phyloP scores from a whole-genome alignment of 208 protist genomes.

The Leishmania mexicana region DNA sequence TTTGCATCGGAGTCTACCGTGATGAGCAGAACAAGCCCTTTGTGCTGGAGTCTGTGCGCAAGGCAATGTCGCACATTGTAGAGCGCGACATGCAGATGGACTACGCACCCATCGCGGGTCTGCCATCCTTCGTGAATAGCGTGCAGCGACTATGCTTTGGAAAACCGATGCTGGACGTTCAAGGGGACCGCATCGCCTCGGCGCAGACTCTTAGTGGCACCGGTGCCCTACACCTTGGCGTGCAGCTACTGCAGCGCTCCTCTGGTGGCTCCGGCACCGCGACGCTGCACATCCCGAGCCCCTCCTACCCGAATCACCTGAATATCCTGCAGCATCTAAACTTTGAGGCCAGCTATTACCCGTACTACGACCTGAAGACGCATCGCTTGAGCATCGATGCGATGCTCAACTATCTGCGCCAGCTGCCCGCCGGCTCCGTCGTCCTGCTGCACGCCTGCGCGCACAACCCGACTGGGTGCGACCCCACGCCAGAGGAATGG shows the following conservation, averaged over 20 bases:
- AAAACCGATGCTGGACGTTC: conserved; percentile 33
- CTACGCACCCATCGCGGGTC: conserved; percentile 95
- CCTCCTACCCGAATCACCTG: conserved; percentile 82
- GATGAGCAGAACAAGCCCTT: conserved; percentile 91
- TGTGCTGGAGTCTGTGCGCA: conserved; percentile 90
- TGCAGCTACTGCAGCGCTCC: conserved; percentile 57
- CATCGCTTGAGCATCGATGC: conserved; percentile 69
- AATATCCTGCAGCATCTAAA: conserved; percentile 67
- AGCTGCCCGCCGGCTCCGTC: conserved; percentile 72
- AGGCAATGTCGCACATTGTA: conserved; percentile 52
- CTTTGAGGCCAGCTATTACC: conserved; percentile 51
- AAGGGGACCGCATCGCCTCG: conserved; percentile 63
- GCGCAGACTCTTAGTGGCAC: conserved; percentile 86
- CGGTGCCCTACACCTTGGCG: conserved; percentile 72
- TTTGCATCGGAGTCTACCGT: conserved; percentile 97
- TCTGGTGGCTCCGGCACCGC: conserved; percentile 2
- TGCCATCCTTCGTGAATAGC: conserved; percentile 73
- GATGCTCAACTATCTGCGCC: conserved; percentile 65
- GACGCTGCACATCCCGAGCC: conserved; percentile 58
- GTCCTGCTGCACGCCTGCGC: conserved; percentile 97
- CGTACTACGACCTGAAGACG: conserved; percentile 73
- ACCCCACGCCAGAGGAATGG: conserved; percentile 96
- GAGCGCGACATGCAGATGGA: conserved; percentile 73
- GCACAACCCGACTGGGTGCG: conserved; percentile 98
- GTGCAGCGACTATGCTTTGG: conserved; percentile 92